Conservation (phyloP, 257 asterid species). For the Petunia secreta region DNA sequence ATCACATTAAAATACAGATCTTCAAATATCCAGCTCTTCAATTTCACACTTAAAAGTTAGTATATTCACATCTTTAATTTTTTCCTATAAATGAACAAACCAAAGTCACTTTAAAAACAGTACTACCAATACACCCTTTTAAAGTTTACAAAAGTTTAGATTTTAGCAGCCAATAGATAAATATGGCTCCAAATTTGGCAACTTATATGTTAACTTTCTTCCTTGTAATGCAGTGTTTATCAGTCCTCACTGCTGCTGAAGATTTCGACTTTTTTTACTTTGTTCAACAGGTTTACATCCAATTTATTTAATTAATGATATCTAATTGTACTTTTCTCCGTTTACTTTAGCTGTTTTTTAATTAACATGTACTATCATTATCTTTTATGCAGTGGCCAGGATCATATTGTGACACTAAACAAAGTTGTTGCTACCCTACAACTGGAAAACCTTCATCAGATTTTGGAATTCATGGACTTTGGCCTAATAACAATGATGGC, state of each 20-base stretch:
- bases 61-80: background rate
- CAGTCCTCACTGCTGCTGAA: conserved; percentile 42
- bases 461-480: conserved; percentile 83
- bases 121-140: background rate
- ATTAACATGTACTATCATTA: background rate
- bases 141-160: background rate
- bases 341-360: background rate
- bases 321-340: background rate
- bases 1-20: too few relatives aligned
- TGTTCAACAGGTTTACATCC: conserved; percentile 69
- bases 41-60: too few relatives aligned
- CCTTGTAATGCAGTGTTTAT: conserved; percentile 44
- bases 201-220: conserved; percentile 35
- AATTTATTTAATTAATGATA: background rate
- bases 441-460: conserved; percentile 72
- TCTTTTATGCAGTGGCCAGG: conserved; percentile 74
- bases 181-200: conserved; percentile 14
- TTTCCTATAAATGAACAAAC: conserved; percentile 12
- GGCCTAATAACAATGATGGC: conserved; percentile 77
- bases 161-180: background rate
- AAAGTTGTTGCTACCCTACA: conserved; percentile 81
- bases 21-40: too few relatives aligned
- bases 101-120: conserved; percentile 18
- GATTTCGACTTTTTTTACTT: conserved; percentile 80
- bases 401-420: conserved; percentile 68